Percentiles rank a stretch among this genome's conserved stretches.
These are phyloP conservation scores for Letharia lupina DNA, from an alignment of 495 filamentous ascomycete species.

Conservation along the genomic window DNA sequence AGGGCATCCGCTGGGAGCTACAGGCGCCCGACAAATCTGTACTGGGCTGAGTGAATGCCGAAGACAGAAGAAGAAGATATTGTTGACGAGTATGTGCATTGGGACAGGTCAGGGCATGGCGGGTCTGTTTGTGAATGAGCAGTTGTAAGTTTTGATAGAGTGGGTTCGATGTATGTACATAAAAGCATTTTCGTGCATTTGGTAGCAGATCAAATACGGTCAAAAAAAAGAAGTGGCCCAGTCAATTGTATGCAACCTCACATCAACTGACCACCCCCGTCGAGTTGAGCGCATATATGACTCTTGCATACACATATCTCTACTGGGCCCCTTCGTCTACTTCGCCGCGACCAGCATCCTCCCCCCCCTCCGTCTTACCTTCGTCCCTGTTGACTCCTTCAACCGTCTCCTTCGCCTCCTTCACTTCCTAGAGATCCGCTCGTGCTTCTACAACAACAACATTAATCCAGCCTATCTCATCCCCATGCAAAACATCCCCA, in stretches of 20 bases:
- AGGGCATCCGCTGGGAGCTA: slow-evolving; percentile 75
- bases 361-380: no score
- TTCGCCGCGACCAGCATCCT: no score
- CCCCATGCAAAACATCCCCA: no score
- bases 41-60: slow-evolving; percentile 77
- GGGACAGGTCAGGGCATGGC: slow-evolving; percentile 81
- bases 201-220: background rate
- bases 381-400: no score
- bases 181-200: background rate
- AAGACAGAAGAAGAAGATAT: slow-evolving; percentile 69
- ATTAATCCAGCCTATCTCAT: no score
- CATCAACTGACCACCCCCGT: background rate
- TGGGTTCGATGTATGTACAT: background rate
- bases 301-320: background rate
- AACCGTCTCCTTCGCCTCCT: no score
- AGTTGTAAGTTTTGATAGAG: slow-evolving; percentile 33
- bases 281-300: background rate
- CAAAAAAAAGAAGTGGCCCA: background rate
- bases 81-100: slow-evolving; percentile 84
- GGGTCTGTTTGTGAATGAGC: slow-evolving; percentile 75
- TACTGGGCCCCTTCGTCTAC: background rate
- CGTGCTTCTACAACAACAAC: no score
- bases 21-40: slow-evolving; percentile 71
- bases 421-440: no score
- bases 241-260: background rate